Base-by-base conservation (phyloP, 108 stramenopile genomes). In the Skeletonema potamos region DNA sequence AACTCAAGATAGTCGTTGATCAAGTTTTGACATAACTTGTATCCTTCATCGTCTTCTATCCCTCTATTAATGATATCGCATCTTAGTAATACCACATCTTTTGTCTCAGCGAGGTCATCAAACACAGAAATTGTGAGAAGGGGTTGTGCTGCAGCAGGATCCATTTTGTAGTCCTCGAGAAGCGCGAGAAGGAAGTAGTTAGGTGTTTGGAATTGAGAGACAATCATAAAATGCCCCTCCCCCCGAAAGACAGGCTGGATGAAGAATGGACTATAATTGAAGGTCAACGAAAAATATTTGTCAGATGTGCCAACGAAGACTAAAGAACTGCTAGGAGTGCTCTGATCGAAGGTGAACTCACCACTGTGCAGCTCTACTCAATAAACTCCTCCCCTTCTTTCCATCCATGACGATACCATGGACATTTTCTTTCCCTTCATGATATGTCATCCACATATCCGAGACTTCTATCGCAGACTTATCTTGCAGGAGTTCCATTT, bases 151-250 rank as follows among this genome's bases (percentile, higher is more conserved):
- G 70, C 60, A 20, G 80, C 51, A 6, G 93, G 93, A 83, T 94
- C 93, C 86, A 89, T 89, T 58, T 87, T 89, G 72, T 91, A 94
- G 64, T 94, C 93, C 66, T 94, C 93, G 1, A 94, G 68, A 66
- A 87, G 88, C 6, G 93, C 90, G 61, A 94, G 71, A 6, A 91
- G 65, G 70, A 94, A 94, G 66, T 90, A 81, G 56, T 72, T 71
- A 13, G 90, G 90, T 63, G 77, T 62, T 72, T 88, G 86, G 66
- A 91, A 94, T 77, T 94, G 90, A 62, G 85, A 86, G 7, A 94
- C 57, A 55, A 94, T 62, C 86, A 89, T 91, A 65, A 94, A 94
- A 58, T 85, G 89, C 15, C 93, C 84, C 63, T 88, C 85, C 17
- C 91, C 90, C 32, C 93, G 84, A 81, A 94, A 94, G 18, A 94